Percentiles rank a stretch among this genome's conserved stretches.
phyloP scores from a whole-genome alignment of 1,284 basidiomycete genomes.

The Rhodotorula glutinis region DNA sequence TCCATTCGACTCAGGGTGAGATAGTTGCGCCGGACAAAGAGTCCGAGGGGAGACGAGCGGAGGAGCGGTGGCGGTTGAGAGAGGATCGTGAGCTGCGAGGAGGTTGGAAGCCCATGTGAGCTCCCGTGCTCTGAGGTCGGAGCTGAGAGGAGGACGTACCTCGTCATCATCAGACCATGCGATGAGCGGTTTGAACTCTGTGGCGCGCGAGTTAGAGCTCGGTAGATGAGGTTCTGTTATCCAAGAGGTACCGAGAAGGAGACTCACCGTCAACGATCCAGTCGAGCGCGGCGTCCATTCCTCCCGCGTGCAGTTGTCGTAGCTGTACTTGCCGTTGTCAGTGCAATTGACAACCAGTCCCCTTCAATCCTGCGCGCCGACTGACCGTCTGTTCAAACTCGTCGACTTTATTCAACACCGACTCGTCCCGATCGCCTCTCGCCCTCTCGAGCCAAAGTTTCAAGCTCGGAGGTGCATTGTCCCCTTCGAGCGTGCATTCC shows the following conservation, averaged over 20 bases:
- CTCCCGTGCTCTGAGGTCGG: no score
- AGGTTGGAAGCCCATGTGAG: no score
- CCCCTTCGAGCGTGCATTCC: not conserved
- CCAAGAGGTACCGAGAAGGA: no score
- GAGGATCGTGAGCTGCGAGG: conserved; percentile 1
- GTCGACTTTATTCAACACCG: not conserved
- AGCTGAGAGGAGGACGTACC: conserved; percentile 3
- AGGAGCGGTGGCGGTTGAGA: conserved; percentile 22
- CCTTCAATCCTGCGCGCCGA: not conserved
- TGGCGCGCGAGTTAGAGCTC: no score
- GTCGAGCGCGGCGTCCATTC: conserved; percentile 4
- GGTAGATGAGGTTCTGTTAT: not conserved
- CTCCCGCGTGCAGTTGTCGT: not conserved
- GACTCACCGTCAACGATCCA: conserved; percentile 7
- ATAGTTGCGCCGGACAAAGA: conserved; percentile 31
- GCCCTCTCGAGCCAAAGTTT: conserved; percentile 6
- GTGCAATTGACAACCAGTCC: not conserved
- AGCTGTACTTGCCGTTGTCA: not conserved
- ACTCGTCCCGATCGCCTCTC: not conserved
- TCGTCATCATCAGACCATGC: conserved; percentile 30
- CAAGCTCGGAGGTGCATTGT: not conserved
- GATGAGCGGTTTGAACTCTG: conserved; percentile 6
- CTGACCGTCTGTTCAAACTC: not conserved
- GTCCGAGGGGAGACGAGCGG: conserved; percentile 34
- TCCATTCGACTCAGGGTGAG: conserved; percentile 22